These are phyloP conservation scores for Tuber calosporum DNA, from an alignment of 495 filamentous ascomycete species.

Conservation along the genomic window DNA sequence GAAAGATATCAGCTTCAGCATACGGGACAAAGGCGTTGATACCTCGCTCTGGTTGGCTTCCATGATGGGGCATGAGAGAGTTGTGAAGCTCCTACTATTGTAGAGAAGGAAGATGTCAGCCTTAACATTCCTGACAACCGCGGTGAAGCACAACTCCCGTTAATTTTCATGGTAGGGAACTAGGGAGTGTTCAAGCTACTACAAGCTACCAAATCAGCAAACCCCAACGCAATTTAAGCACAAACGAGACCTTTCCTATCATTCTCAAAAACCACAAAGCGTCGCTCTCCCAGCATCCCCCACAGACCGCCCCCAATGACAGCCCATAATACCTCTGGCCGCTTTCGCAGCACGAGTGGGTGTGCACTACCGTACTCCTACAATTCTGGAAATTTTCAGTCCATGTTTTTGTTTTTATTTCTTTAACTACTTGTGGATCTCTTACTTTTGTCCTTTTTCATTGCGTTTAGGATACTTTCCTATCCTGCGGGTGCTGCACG, in stretches of 20 bases:
- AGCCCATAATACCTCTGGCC: too few species aligned
- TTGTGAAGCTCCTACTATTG: not conserved
- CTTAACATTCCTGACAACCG: not conserved
- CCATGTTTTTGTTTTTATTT: too few species aligned
- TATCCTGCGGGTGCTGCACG: too few species aligned
- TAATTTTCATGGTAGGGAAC: too few species aligned
- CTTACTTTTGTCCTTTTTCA: too few species aligned
- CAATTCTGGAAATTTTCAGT: too few species aligned
- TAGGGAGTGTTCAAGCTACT: not conserved
- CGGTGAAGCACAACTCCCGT: too few species aligned
- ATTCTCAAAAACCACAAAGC: not conserved
- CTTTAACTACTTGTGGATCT: too few species aligned
- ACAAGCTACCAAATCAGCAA: not conserved
- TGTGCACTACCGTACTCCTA: too few species aligned
- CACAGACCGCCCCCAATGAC: too few species aligned
- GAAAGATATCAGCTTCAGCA: not conserved
- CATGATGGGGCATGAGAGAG: not conserved
- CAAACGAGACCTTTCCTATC: not conserved
- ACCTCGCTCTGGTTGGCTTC: not conserved
- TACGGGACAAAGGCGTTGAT: accelerated
- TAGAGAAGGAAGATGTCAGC: not conserved
- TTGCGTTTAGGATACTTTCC: too few species aligned
- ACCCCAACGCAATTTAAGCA: not conserved
- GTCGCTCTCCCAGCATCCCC: not conserved
- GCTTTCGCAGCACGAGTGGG: too few species aligned